Evolutionary conservation across 805 yeast genomes (phyloP), one percentile per base, ranked within the genome.

Genomic region (Candida ulmi): DNA sequence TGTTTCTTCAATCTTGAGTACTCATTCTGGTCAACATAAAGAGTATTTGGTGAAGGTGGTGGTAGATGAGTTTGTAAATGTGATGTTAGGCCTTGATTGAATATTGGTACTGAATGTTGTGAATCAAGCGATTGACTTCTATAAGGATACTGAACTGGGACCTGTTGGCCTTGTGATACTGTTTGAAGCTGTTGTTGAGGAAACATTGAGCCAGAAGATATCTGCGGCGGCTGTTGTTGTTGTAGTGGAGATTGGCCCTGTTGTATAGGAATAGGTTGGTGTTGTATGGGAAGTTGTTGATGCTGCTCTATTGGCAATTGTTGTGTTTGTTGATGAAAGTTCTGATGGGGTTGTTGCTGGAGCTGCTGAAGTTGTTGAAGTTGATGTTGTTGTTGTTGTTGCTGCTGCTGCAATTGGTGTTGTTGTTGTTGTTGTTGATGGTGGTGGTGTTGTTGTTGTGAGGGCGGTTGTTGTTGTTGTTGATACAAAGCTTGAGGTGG

Each of bases 1-100:
- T 50, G 50, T 27, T 48, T 46, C 18, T 39, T 45, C n/a, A 50
- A 19, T 1, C 25, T 21, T 6, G 15, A 30, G 8, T 25, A 12
- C 21, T 40, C 44, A 31, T 38, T 38, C 11, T 29, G 18, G 19
- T 32, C 39, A 27, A 19, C 11, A 31, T 30, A 31, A 8, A n/a
- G 17, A 11, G n/a, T 11, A 31, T n/a, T 18, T 13, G 25, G 25
- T 24, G 36, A 16, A 6, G 26, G 21, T 24, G 36, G 29, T 24
- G 25, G 25, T 16, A 11, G 16, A 18, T 26, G 35, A 12, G 25
- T n/a, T 26, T 5, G 39, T 13, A n/a, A 26, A 12, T 31, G 34
- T 31, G 34, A 17, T 30, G 33, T 26, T 26, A 9, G 28, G 24
- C 24, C 24, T 21, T 21, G 24, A 9, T 21, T 21, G 31, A 16